Conservation (phyloP, 805 yeast species). For the Vanderwaltozyma tropicalis region DNA sequence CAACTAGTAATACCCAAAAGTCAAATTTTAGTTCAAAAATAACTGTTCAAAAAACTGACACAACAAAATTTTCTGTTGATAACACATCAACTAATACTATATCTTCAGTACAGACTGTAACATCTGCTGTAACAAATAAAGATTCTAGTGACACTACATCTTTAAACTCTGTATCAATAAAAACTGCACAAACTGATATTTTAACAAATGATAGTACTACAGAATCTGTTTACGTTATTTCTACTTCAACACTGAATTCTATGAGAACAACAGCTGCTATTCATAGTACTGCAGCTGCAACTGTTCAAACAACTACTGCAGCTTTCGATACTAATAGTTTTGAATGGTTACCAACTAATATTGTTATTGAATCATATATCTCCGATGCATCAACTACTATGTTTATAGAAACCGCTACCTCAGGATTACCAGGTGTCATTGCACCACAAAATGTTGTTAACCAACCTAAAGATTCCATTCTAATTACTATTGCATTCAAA, state of each 20-base stretch:
- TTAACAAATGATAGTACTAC: not conserved
- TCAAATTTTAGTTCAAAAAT: not conserved
- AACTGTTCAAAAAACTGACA: too few relatives aligned
- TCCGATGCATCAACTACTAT: slow-evolving; percentile 37
- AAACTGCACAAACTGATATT: not conserved
- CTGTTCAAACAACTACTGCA: too few relatives aligned
- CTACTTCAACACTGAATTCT: not conserved
- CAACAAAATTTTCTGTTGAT: too few relatives aligned
- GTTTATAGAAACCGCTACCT: slow-evolving; percentile 6
- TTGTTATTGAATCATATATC: not conserved
- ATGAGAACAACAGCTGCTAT: not conserved
- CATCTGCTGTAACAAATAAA: not conserved
- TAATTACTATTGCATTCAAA: slow-evolving; percentile 39
- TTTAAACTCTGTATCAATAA: not conserved
- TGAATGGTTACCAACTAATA: slow-evolving; percentile 59
- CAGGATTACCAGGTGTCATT: slow-evolving; percentile 31
- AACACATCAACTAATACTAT: too few relatives aligned
- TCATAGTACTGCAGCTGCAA: too few relatives aligned
- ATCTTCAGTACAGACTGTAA: too few relatives aligned
- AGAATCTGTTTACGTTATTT: not conserved
- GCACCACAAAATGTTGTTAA: slow-evolving; percentile 31
- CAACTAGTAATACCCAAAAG: not conserved
- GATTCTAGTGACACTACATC: not conserved
- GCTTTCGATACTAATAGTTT: not conserved
- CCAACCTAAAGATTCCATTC: slow-evolving; percentile 24